phyloP scores from a whole-genome alignment of 2,329 filamentous ascomycete species.

The Neonectria sp. region DNA sequence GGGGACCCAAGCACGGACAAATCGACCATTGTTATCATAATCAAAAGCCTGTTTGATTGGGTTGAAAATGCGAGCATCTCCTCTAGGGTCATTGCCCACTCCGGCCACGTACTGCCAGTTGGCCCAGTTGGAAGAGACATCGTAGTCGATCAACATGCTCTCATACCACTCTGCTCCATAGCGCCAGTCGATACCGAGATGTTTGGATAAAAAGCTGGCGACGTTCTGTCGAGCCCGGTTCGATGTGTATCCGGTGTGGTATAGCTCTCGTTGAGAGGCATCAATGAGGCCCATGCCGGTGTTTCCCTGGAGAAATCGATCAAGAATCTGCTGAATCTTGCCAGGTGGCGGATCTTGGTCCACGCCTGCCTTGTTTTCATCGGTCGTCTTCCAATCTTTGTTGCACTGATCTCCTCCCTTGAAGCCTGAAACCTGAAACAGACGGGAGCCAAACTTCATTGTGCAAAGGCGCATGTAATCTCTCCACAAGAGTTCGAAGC shows the following conservation, averaged over 20 bases:
- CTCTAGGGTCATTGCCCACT: conserved; percentile 84
- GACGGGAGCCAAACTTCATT: conserved; percentile 75
- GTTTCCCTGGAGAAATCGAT: conserved; percentile 75
- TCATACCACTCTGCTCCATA: conserved; percentile 89
- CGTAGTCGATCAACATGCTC: conserved; percentile 81
- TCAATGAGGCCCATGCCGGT: conserved; percentile 86
- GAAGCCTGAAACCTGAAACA: conserved; percentile 79
- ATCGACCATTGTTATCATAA: conserved; percentile 79
- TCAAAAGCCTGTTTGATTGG: conserved; percentile 86
- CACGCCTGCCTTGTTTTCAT: conserved; percentile 46
- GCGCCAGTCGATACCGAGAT: conserved; percentile 83
- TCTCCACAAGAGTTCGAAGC: conserved; percentile 83
- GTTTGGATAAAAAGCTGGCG: conserved; percentile 80
- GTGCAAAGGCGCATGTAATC: conserved; percentile 87
- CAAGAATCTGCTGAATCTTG: conserved; percentile 64
- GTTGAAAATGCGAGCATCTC: conserved; percentile 82
- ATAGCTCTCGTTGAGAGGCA: conserved; percentile 81
- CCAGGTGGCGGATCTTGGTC: conserved; percentile 59
- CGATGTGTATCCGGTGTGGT: conserved; percentile 83
- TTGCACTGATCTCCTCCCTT: conserved; percentile 56
- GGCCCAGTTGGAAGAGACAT: conserved; percentile 83
- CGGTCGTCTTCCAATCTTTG: conserved; percentile 65
- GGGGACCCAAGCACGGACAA: conserved; percentile 81
- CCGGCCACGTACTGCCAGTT: conserved; percentile 89
- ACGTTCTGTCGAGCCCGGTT: conserved; percentile 85